These are phyloP conservation scores for Candida maesae DNA, from an alignment of 805 yeast genomes.

Conservation along the genomic window DNA sequence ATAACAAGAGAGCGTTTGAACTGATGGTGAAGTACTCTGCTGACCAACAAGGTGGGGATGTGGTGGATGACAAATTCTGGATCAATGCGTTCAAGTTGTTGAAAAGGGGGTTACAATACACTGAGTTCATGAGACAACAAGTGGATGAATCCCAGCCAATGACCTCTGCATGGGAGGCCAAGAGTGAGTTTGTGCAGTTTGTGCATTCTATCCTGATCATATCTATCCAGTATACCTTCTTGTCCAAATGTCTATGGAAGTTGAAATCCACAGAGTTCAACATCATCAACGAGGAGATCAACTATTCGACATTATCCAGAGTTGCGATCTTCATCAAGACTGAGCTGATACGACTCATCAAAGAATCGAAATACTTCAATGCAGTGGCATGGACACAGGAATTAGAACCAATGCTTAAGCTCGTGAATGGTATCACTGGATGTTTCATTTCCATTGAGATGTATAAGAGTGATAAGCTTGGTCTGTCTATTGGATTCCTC, in stretches of 20 bases:
- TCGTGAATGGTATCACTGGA: constrained; percentile 41
- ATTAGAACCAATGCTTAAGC: constrained; percentile 28
- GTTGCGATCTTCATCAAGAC: constrained; percentile 39
- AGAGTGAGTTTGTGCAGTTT: constrained; percentile 5
- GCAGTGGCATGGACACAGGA: constrained; percentile 8
- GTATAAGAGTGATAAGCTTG: constrained; percentile 42
- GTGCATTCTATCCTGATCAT: constrained; percentile 13
- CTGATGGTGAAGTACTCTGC: constrained; percentile 3
- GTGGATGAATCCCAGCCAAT: background rate
- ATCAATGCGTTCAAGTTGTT: constrained; percentile 17
- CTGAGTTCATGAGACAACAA: constrained; percentile 10
- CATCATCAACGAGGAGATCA: constrained; percentile 23
- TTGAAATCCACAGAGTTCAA: constrained; percentile 22
- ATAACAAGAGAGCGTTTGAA: constrained; percentile 14
- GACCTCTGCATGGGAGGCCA: constrained; percentile 12
- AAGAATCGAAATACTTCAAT: background rate
- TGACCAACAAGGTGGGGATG: background rate
- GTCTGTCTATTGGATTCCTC: constrained; percentile 44
- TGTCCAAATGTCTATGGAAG: constrained; percentile 28
- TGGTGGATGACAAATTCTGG: constrained; percentile 13
- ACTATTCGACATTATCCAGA: constrained; percentile 40
- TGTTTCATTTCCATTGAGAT: constrained; percentile 41
- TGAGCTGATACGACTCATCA: constrained; percentile 24
- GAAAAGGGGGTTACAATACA: constrained; percentile 18
- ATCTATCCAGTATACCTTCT: constrained; percentile 29